These are phyloP conservation scores for Ogataea pilisensis DNA, from an alignment of 805 yeast species.

Conservation along the genomic window DNA sequence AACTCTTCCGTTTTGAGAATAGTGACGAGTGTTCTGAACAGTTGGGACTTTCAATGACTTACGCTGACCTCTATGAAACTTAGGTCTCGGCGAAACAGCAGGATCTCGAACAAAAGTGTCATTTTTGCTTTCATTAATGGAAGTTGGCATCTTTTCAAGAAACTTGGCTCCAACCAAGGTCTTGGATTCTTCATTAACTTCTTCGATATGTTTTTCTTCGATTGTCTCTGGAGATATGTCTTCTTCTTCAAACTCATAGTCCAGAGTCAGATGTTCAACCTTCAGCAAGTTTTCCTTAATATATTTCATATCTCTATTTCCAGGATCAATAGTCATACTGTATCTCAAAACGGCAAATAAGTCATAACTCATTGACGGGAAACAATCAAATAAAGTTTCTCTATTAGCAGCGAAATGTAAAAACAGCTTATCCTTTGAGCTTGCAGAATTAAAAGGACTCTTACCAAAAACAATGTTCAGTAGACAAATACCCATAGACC, in stretches of 20 bases:
- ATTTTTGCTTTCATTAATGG: slow-evolving; percentile 28
- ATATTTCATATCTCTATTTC: slow-evolving; percentile 62
- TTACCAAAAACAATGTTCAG: slow-evolving; percentile 83
- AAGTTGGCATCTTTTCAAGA: slow-evolving; percentile 7
- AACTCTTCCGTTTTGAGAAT: slow-evolving; percentile 21
- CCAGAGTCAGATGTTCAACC: slow-evolving; percentile 72
- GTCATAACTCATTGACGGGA: slow-evolving; percentile 83
- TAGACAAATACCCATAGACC: slow-evolving; percentile 85
- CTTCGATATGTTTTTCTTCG: slow-evolving; percentile 17
- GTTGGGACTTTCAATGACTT: slow-evolving; percentile 29
- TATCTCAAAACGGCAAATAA: slow-evolving; percentile 79
- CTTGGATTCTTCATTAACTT: slow-evolving; percentile 16
- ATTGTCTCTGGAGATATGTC: slow-evolving; percentile 12
- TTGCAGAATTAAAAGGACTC: slow-evolving; percentile 81
- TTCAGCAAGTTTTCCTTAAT: slow-evolving; percentile 58
- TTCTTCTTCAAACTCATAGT: slow-evolving; percentile 55
- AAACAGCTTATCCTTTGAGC: slow-evolving; percentile 71
- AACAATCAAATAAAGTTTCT: slow-evolving; percentile 87
- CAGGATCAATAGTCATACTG: slow-evolving; percentile 80
- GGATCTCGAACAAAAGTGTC: slow-evolving; percentile 3
- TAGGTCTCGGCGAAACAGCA: slow-evolving; percentile 7
- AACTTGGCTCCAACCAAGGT: slow-evolving; percentile 5
- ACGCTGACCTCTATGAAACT: slow-evolving; percentile 21
- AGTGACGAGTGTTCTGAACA: slow-evolving; percentile 13
- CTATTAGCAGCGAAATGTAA: slow-evolving; percentile 81